Evolutionary conservation across 108 stramenopile species (phyloP).

Genomic region (Bacterosira constricta): DNA sequence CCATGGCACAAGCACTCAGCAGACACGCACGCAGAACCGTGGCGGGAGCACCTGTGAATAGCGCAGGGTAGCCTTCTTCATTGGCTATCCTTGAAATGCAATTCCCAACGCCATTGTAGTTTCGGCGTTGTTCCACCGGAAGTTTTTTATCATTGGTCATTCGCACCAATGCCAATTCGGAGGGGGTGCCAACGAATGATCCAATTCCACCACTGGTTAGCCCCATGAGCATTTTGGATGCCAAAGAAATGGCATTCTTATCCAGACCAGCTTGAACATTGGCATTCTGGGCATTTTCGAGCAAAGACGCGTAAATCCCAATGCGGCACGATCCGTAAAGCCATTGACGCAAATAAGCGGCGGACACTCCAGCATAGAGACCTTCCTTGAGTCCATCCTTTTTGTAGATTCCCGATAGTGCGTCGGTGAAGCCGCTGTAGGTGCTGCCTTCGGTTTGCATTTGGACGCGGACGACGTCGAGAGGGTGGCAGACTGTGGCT

Average conservation of each 20-base stretch:
- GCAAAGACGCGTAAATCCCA: constrained; percentile 69
- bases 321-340: constrained; percentile 76
- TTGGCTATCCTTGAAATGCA: constrained; percentile 62
- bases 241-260: constrained; percentile 66
- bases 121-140: constrained; percentile 56
- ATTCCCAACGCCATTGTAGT: constrained; percentile 68
- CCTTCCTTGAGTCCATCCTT: constrained; percentile 55
- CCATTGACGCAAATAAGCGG: constrained; percentile 77
- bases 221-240: constrained; percentile 68
- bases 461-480: constrained; percentile 76
- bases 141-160: constrained; percentile 78
- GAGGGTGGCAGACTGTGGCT: constrained; percentile 75
- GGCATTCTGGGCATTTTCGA: constrained; percentile 62
- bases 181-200: constrained; percentile 72
- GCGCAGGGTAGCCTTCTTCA: constrained; percentile 59
- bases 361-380: constrained; percentile 70
- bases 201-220: constrained; percentile 70
- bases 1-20: constrained; percentile 63
- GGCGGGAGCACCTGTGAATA: constrained; percentile 69
- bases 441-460: constrained; percentile 70
- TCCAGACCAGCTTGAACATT: constrained; percentile 57
- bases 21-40: constrained; percentile 72
- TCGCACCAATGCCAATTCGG: constrained; percentile 70
- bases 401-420: constrained; percentile 44
- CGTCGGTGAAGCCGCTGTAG: constrained; percentile 43